These are phyloP conservation scores for Plasmodium blacklocki DNA, from an alignment of 169 alveolate species.

Conservation along the genomic window DNA sequence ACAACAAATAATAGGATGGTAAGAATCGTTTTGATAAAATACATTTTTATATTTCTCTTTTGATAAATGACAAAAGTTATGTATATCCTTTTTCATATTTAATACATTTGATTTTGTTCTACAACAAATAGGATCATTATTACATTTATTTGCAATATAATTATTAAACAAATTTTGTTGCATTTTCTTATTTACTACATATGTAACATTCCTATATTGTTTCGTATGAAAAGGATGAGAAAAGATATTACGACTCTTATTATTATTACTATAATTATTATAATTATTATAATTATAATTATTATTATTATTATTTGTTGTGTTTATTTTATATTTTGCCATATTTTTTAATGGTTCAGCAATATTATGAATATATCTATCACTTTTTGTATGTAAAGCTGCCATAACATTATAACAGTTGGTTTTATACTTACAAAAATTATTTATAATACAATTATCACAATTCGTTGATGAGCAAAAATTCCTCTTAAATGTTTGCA, in stretches of 20 bases:
- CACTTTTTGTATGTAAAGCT: constrained; percentile 7
- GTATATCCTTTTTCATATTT: not conserved
- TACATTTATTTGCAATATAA: too few species aligned
- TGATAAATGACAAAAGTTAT: not conserved
- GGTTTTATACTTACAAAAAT: constrained; percentile 22
- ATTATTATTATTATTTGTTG: constrained; percentile 1
- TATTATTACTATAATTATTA: not conserved
- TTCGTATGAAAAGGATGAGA: not conserved
- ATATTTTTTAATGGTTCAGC: not conserved
- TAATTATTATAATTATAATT: not conserved
- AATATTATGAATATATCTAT: not conserved
- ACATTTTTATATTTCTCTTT: not conserved
- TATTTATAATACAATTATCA: constrained; percentile 39
- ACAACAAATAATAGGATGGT: too few species aligned
- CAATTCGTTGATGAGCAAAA: constrained; percentile 36
- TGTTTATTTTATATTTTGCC: constrained; percentile 13
- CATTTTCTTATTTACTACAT: too few species aligned
- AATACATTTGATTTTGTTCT: not conserved
- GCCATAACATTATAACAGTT: constrained; percentile 20
- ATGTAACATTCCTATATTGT: too few species aligned
- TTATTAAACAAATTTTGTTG: too few species aligned
- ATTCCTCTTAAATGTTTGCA: constrained; percentile 26
- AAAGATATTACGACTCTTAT: not conserved
- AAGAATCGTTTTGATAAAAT: not conserved
- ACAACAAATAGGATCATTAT: too few species aligned